phyloP scores from a whole-genome alignment of 2,329 filamentous ascomycete genomes.

The Neonectria hederae region DNA sequence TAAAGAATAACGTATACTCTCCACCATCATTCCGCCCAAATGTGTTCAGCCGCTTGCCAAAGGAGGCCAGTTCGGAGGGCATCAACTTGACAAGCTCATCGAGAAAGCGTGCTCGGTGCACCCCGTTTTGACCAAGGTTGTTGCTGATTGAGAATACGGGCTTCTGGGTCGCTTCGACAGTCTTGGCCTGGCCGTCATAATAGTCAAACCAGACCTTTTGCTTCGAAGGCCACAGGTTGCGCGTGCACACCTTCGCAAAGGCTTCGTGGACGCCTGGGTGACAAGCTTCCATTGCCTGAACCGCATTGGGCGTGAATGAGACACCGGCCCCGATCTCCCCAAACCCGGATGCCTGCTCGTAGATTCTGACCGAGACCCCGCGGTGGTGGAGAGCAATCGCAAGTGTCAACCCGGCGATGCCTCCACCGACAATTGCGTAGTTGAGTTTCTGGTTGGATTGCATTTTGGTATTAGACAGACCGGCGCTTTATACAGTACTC shows the following conservation, averaged over 20 bases:
- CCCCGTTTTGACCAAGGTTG: conserved; percentile 43
- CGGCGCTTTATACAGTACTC: background rate
- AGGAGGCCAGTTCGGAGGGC: conserved; percentile 44
- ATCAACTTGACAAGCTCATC: conserved; percentile 52
- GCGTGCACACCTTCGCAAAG: conserved; percentile 37
- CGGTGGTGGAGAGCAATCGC: conserved; percentile 57
- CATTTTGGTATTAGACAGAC: conserved; percentile 12
- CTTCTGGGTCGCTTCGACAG: conserved; percentile 7
- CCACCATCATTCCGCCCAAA: conserved; percentile 18
- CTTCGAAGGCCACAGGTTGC: conserved; percentile 37
- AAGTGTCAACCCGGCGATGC: conserved; percentile 60
- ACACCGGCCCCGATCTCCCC: conserved; percentile 62
- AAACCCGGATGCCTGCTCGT: conserved; percentile 55
- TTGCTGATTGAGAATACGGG: conserved; percentile 30
- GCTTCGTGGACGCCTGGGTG: conserved; percentile 50
- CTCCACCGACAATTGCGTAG: conserved; percentile 61
- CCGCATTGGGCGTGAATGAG: conserved; percentile 61
- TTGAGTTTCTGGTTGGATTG: conserved; percentile 27
- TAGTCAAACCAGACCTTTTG: conserved; percentile 40
- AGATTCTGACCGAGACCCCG: conserved; percentile 54
- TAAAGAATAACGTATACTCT: conserved; percentile 47
- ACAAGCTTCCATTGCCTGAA: conserved; percentile 54
- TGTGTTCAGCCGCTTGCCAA: conserved; percentile 44
- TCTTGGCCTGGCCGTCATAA: conserved; percentile 30
- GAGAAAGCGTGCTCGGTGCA: conserved; percentile 52